Conservation (phyloP, 768 basidiomycete species). For the Sutorius australiensis region DNA sequence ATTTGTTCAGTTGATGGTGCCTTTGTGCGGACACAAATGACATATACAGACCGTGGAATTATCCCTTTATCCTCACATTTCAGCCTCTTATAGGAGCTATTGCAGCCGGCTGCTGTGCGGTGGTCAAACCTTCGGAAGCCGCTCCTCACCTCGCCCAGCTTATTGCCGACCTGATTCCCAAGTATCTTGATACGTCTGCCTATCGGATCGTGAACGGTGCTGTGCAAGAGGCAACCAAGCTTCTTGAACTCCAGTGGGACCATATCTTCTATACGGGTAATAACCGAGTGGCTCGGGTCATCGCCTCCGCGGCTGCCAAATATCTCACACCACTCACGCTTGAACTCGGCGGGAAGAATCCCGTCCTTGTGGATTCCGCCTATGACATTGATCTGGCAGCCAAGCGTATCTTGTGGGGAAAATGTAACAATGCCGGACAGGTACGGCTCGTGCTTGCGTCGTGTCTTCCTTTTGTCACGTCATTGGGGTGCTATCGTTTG, state of each 20-base stretch:
- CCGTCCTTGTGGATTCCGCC: slow-evolving; percentile 42
- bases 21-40: neutral
- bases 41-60: slow-evolving; percentile 62
- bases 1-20: neutral
- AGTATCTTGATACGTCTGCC: slow-evolving; percentile 49
- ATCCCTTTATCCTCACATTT: slow-evolving; percentile 51
- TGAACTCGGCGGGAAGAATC: slow-evolving; percentile 40
- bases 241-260: slow-evolving; percentile 31
- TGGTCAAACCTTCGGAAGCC: slow-evolving; percentile 64
- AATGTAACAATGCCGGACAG: slow-evolving; percentile 64
- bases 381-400: slow-evolving; percentile 50
- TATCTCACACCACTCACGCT: slow-evolving; percentile 35
- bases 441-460: slow-evolving; percentile 20
- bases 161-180: slow-evolving; percentile 51
- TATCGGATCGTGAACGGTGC: slow-evolving; percentile 53
- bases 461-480: neutral
- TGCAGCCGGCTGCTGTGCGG: slow-evolving; percentile 65
- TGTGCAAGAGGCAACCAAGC: slow-evolving; percentile 36
- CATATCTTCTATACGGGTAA: slow-evolving; percentile 40
- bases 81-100: slow-evolving; percentile 68
- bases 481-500: neutral
- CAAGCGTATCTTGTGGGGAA: slow-evolving; percentile 64
- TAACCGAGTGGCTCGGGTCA: slow-evolving; percentile 22
- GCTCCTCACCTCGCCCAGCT: slow-evolving; percentile 46
- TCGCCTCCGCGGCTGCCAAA: slow-evolving; percentile 25